These are phyloP conservation scores for Middelhovenomyces tepae DNA, from an alignment of 805 yeast species.

Conservation along the genomic window DNA sequence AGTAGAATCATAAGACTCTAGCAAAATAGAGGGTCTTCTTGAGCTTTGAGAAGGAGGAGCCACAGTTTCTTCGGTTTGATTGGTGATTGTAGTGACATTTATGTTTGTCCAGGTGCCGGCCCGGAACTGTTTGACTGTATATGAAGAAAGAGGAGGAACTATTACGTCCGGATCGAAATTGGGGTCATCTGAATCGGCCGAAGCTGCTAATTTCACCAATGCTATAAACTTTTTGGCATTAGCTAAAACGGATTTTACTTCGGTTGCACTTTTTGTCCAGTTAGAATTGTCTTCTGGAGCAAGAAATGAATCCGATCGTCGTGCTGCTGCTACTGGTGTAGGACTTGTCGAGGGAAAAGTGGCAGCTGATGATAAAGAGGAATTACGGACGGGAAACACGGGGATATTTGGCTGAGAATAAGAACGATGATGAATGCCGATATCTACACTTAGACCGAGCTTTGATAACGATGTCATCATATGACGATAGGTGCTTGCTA, in stretches of 20 bases:
- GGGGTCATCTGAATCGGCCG: neutral
- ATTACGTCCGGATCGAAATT: neutral
- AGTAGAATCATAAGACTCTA: slow-evolving; percentile 15
- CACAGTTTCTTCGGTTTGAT: too few relatives aligned
- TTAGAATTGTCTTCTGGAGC: neutral
- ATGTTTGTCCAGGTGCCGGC: slow-evolving; percentile 14
- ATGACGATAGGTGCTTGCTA: slow-evolving; percentile 14
- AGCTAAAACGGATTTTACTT: neutral
- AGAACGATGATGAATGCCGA: slow-evolving; percentile 4
- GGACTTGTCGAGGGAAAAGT: neutral
- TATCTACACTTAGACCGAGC: slow-evolving; percentile 14
- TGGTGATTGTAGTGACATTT: slow-evolving; percentile 5
- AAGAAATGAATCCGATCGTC: neutral
- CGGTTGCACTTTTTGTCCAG: too few relatives aligned
- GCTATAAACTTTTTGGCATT: neutral
- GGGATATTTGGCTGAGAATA: slow-evolving; percentile 4
- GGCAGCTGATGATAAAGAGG: slow-evolving; percentile 1
- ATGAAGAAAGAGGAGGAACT: too few relatives aligned
- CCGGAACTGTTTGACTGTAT: slow-evolving; percentile 8
- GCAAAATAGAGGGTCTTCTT: slow-evolving; percentile 4
- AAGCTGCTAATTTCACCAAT: neutral
- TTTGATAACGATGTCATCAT: slow-evolving; percentile 14
- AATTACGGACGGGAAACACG: slow-evolving; percentile 4
- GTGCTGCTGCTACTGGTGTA: neutral
- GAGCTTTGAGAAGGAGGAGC: slow-evolving; percentile 1